Evolutionary conservation across 768 basidiomycete genomes (phyloP).

Genomic region (Tricholoma hemisulphureum): DNA sequence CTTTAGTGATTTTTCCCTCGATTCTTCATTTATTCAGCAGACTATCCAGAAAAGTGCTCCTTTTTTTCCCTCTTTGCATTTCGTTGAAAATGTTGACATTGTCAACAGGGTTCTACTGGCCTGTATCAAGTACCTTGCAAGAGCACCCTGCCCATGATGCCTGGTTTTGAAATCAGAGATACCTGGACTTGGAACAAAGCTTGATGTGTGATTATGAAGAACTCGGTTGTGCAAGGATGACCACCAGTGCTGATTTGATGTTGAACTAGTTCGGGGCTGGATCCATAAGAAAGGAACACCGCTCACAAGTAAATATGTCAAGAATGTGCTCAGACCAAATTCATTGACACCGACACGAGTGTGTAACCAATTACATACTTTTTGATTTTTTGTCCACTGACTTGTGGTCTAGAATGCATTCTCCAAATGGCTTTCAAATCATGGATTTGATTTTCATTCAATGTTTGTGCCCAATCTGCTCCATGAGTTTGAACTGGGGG

Average conservation of each 20-base stretch:
- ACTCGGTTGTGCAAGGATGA: neutral
- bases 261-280: neutral
- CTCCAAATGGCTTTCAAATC: neutral
- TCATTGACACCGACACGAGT: neutral
- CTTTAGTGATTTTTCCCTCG: constrained; percentile 29
- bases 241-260: neutral
- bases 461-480: constrained; percentile 20
- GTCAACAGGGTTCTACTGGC: neutral
- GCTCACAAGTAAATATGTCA: neutral
- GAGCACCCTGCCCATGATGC: neutral
- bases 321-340: neutral
- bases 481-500: constrained; percentile 29
- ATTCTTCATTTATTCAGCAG: constrained; percentile 34
- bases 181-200: neutral
- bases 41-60: constrained; percentile 37
- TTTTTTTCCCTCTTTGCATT: no score
- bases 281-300: neutral
- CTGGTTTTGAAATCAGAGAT: neutral
- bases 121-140: neutral
- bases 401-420: neutral
- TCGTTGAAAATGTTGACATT: no score
- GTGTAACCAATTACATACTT: neutral
- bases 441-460: constrained; percentile 8
- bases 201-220: neutral
- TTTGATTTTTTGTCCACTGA: neutral